These are phyloP conservation scores for Sporothrix pseudoabietina DNA, from an alignment of 2,329 filamentous ascomycete species.

Conservation along the genomic window DNA sequence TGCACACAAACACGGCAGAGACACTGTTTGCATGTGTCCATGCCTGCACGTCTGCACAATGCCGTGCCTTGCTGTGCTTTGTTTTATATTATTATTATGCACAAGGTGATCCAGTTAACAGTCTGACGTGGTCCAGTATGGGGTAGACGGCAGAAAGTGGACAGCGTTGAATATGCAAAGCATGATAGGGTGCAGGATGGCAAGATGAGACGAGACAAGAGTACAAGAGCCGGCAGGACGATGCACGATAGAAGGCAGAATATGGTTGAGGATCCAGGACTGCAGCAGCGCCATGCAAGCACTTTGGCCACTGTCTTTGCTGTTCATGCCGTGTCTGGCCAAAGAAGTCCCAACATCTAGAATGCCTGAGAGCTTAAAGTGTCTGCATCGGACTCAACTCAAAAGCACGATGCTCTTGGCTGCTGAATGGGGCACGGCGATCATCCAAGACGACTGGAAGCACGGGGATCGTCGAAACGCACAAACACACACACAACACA, in stretches of 20 bases:
- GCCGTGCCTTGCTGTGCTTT: slow-evolving; percentile 2
- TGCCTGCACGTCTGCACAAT: slow-evolving; percentile 1
- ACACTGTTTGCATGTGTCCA: not conserved
- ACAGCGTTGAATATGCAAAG: not conserved
- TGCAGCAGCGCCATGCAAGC: slow-evolving; percentile 13
- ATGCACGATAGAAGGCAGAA: not conserved
- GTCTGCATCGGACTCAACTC: not conserved
- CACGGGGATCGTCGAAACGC: not conserved
- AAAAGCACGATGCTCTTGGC: not conserved
- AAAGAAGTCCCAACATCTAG: not conserved
- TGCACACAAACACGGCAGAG: not conserved
- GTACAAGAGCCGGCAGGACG: too few relatives aligned
- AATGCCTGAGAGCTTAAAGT: not conserved
- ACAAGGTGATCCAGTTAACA: not conserved
- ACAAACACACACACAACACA: not conserved
- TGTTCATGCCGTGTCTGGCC: not conserved
- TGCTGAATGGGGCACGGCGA: not conserved
- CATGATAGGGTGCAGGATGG: too few relatives aligned
- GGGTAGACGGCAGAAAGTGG: not conserved
- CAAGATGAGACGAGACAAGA: not conserved
- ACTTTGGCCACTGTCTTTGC: not conserved
- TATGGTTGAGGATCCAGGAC: not conserved
- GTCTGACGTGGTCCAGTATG: not conserved
- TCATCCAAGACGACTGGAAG: not conserved
- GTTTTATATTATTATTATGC: not conserved